These are phyloP conservation scores for Xylariaceae sp. DNA, from an alignment of 2,329 filamentous ascomycete species.

Conservation along the genomic window DNA sequence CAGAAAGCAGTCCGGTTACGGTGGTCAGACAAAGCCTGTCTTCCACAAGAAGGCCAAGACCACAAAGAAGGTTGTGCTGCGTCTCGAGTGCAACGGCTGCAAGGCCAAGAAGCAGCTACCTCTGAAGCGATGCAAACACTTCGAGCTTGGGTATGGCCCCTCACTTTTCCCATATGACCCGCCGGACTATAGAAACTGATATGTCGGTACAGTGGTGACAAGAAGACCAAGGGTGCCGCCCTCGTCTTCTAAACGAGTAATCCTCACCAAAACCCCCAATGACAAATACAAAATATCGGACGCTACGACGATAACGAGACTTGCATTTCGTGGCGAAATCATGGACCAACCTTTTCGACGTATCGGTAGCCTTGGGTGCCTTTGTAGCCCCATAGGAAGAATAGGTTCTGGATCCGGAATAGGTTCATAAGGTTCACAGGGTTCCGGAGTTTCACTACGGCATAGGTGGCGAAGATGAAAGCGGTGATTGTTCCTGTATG, in stretches of 20 bases:
- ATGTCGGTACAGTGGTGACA: constrained; percentile 80
- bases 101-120: constrained; percentile 98
- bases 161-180: not conserved
- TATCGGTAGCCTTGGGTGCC: constrained; percentile 18
- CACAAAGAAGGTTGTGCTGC: constrained; percentile 99
- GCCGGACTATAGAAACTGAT: not conserved
- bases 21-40: constrained; percentile 99
- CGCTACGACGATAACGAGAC: constrained; percentile 34
- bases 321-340: constrained; percentile 30
- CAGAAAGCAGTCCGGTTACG: constrained; percentile 46
- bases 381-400: constrained; percentile 16
- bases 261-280: constrained; percentile 11
- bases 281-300: constrained; percentile 30
- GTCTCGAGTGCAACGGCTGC: constrained; percentile 96
- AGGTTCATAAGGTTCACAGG: constrained; percentile 29
- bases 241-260: constrained; percentile 84
- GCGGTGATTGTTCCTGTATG: constrained; percentile 20
- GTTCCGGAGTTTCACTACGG: constrained; percentile 31
- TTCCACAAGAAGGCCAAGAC: constrained; percentile 99
- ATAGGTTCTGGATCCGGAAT: constrained; percentile 26
- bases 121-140: constrained; percentile 99
- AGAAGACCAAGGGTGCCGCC: constrained; percentile 99
- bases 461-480: constrained; percentile 28
- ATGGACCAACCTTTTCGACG: constrained; percentile 26
- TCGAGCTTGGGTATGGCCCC: constrained; percentile 90